phyloP scores from a whole-genome alignment of 768 basidiomycete genomes.

The Leccinellum luteum region DNA sequence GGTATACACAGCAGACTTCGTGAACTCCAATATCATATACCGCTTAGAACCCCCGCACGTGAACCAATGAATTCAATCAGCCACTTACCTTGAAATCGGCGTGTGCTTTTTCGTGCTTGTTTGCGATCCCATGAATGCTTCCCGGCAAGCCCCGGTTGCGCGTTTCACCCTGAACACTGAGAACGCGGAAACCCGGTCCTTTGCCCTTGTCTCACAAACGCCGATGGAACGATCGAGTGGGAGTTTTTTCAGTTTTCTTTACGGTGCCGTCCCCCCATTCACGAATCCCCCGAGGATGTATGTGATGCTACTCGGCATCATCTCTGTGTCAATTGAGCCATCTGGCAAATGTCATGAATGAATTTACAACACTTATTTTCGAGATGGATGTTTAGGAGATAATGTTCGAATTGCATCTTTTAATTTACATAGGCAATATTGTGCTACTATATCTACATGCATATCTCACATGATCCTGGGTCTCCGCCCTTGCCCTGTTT shows the following conservation, averaged over 20 bases:
- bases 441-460: constrained; percentile 2
- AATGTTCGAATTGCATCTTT: background rate
- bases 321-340: no score
- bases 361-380: background rate
- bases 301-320: no score
- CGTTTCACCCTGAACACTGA: background rate
- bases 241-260: background rate
- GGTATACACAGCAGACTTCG: constrained; percentile 60
- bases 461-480: background rate
- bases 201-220: background rate
- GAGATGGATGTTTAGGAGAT: background rate
- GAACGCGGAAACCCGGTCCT: background rate
- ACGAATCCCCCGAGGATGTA: background rate
- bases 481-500: background rate
- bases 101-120: background rate
- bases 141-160: background rate
- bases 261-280: background rate
- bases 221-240: background rate
- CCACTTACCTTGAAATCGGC: background rate
- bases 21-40: constrained; percentile 29
- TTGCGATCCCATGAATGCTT: background rate
- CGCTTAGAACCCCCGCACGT: constrained; percentile 7
- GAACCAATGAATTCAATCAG: constrained; percentile 1
- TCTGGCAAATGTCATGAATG: no score
- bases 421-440: background rate